Evolutionary conservation across 345 rosid species (phyloP).

Genomic region (Acer campestre): DNA sequence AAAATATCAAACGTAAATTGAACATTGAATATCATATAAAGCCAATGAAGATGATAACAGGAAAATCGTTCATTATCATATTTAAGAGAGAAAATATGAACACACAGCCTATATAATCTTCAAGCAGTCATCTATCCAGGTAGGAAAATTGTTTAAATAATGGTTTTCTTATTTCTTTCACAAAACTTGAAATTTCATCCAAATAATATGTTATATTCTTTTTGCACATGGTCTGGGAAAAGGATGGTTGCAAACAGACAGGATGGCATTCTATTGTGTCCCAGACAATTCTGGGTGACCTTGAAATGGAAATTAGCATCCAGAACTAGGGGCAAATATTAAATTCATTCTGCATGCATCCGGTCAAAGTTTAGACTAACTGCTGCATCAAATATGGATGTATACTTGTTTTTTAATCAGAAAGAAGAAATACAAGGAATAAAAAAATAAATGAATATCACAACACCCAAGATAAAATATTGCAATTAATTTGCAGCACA

Average conservation of each 20-base stretch:
- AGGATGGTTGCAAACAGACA: not conserved
- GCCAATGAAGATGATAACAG: not conserved
- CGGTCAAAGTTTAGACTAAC: not conserved
- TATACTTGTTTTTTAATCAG: not conserved
- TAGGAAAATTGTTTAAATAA: not conserved
- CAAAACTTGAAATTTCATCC: not conserved
- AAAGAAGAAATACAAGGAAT: not conserved
- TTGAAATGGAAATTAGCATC: not conserved
- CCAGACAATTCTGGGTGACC: not conserved
- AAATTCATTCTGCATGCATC: too few relatives aligned
- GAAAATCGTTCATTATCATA: not conserved
- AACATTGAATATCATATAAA: not conserved
- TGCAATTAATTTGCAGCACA: not conserved
- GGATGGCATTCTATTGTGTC: not conserved
- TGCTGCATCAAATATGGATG: not conserved
- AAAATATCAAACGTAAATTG: not conserved
- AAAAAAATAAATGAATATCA: not conserved
- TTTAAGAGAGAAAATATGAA: not conserved
- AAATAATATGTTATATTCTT: not conserved
- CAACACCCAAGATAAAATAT: not conserved
- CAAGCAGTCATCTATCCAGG: not conserved
- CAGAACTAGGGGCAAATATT: not conserved
- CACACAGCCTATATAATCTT: not conserved
- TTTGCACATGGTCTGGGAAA: not conserved
- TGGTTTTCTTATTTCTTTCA: not conserved